Evolutionary conservation across 495 filamentous ascomycete species (phyloP).

Genomic region (Elaphomyces granulatus): DNA sequence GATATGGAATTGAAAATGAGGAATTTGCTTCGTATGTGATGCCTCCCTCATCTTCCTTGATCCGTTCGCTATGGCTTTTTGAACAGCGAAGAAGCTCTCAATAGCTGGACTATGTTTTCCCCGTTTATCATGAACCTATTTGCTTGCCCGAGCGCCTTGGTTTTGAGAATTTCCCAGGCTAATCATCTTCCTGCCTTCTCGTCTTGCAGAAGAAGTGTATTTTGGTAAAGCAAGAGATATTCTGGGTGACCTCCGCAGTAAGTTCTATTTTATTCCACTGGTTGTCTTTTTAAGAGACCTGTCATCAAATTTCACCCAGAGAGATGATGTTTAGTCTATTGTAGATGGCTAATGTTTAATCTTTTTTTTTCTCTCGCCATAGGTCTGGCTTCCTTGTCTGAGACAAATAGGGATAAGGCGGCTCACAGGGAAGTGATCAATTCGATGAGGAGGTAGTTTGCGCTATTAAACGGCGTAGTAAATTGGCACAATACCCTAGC

Average conservation of each 20-base stretch:
- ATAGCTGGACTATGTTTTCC: no score
- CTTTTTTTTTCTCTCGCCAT: slow-evolving; percentile 2
- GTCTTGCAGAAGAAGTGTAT: slow-evolving; percentile 71
- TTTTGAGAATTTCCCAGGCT: neutral
- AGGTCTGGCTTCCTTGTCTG: slow-evolving; percentile 67
- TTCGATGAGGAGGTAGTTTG: slow-evolving; percentile 29
- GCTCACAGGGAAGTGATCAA: slow-evolving; percentile 82
- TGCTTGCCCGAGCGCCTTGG: no score
- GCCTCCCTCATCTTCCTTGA: neutral
- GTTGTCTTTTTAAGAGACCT: neutral
- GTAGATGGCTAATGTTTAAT: neutral
- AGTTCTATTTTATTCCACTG: slow-evolving; percentile 12
- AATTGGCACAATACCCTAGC: no score
- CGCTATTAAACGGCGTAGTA: no score
- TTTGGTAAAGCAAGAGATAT: slow-evolving; percentile 99
- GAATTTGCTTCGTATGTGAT: slow-evolving; percentile 64
- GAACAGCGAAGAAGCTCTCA: no score
- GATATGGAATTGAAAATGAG: slow-evolving; percentile 99
- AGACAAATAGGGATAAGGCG: slow-evolving; percentile 71
- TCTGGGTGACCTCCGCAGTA: slow-evolving; percentile 91
- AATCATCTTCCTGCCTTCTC: neutral
- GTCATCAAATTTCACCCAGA: no score
- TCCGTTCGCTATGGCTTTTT: no score
- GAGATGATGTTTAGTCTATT: no score
- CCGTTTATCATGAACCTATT: no score